phyloP scores from a whole-genome alignment of 768 basidiomycete species.

The Baorangia bicolor region DNA sequence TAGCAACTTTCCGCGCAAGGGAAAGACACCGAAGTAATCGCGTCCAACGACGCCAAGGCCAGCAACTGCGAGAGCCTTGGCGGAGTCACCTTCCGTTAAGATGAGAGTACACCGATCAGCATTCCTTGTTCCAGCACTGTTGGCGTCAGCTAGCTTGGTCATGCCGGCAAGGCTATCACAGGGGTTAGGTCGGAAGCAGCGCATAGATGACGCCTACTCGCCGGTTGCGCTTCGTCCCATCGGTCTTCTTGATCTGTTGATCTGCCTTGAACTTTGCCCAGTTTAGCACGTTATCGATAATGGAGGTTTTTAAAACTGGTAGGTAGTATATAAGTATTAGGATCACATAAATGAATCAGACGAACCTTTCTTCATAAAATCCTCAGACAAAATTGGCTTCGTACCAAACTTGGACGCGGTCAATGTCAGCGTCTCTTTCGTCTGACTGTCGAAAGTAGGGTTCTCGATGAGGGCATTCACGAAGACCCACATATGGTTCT shows the following conservation, averaged over 20 bases:
- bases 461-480: slow-evolving; percentile 96
- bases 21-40: slow-evolving; percentile 97
- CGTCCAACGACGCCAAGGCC: slow-evolving; percentile 94
- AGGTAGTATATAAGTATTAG: slow-evolving; percentile 1
- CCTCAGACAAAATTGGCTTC: slow-evolving; percentile 80
- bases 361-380: slow-evolving; percentile 94
- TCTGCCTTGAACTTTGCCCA: slow-evolving; percentile 99
- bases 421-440: slow-evolving; percentile 92
- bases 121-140: slow-evolving; percentile 87
- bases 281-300: slow-evolving; percentile 88
- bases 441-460: slow-evolving; percentile 98
- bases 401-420: slow-evolving; percentile 87
- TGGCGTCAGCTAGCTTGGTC: slow-evolving; percentile 93
- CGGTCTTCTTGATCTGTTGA: slow-evolving; percentile 93
- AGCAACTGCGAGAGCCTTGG: slow-evolving; percentile 93
- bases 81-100: slow-evolving; percentile 98
- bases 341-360: neutral
- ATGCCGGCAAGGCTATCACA: slow-evolving; percentile 75
- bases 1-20: slow-evolving; percentile 91
- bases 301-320: slow-evolving; percentile 81
- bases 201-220: slow-evolving; percentile 29
- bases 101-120: slow-evolving; percentile 90
- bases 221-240: slow-evolving; percentile 89
- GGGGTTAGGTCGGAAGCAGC: neutral
- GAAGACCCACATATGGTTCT: slow-evolving; percentile 98